Evolutionary conservation across 805 yeast genomes (phyloP).

Genomic region (Brettanomyces naardenensis): DNA sequence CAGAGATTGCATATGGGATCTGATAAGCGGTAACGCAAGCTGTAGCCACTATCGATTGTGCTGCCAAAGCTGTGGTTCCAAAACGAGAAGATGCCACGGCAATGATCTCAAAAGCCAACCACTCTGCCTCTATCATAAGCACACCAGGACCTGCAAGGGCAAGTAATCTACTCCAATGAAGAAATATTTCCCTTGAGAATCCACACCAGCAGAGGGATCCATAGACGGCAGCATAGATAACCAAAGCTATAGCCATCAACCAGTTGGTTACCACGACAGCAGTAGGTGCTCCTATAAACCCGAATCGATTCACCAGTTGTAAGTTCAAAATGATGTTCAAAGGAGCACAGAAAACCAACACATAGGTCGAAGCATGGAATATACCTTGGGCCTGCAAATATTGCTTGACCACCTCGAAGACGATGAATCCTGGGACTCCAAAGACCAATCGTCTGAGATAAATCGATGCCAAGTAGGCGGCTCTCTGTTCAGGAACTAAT

Average conservation of each 20-base stretch:
- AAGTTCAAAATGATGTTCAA: slow-evolving; percentile 40
- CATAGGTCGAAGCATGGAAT: slow-evolving; percentile 48
- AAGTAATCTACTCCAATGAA: slow-evolving; percentile 37
- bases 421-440: slow-evolving; percentile 49
- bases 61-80: slow-evolving; percentile 46
- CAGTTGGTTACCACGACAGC: slow-evolving; percentile 51
- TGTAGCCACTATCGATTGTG: slow-evolving; percentile 41
- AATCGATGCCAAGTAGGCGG: slow-evolving; percentile 40
- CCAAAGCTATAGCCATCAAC: slow-evolving; percentile 43
- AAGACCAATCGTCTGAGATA: slow-evolving; percentile 39
- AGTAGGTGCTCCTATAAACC: slow-evolving; percentile 53
- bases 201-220: slow-evolving; percentile 48
- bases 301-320: slow-evolving; percentile 42
- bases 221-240: slow-evolving; percentile 34
- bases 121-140: slow-evolving; percentile 53
- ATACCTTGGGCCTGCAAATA: slow-evolving; percentile 53
- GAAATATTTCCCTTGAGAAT: slow-evolving; percentile 32
- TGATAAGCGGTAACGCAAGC: slow-evolving; percentile 43
- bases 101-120: slow-evolving; percentile 49
- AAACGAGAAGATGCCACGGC: slow-evolving; percentile 47
- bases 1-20: slow-evolving; percentile 50
- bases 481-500: slow-evolving; percentile 38
- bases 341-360: slow-evolving; percentile 46
- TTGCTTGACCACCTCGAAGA: slow-evolving; percentile 49
- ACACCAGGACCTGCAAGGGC: slow-evolving; percentile 46